A percentile compares a stretch with the other conserved stretches of the same genome.
These are phyloP conservation scores for Nannochloropsis oceanica DNA, from an alignment of 108 stramenopile genomes.

Conservation along the genomic window DNA sequence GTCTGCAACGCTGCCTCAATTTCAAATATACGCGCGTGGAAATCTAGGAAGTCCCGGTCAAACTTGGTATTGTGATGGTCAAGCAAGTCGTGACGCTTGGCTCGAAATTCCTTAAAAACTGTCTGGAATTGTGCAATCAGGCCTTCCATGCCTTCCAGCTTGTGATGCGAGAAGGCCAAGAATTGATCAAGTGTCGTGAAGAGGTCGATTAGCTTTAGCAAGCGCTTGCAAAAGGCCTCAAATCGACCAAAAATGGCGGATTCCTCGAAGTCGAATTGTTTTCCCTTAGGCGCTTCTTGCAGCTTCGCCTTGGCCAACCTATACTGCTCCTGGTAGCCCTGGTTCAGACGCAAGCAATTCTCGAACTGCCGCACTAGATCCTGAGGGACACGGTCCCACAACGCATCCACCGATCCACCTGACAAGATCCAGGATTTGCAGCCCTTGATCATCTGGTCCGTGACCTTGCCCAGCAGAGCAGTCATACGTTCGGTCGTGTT, in stretches of 20 bases:
- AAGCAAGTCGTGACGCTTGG: slow-evolving; percentile 61
- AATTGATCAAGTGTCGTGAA: slow-evolving; percentile 73
- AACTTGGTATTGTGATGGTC: slow-evolving; percentile 66
- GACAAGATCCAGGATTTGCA: slow-evolving; percentile 47
- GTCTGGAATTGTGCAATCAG: slow-evolving; percentile 56
- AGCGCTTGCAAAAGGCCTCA: slow-evolving; percentile 68
- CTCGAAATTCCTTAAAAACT: slow-evolving; percentile 56
- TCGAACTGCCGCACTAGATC: slow-evolving; percentile 53
- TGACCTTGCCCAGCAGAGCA: slow-evolving; percentile 62
- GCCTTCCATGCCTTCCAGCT: slow-evolving; percentile 72
- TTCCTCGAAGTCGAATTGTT: slow-evolving; percentile 72
- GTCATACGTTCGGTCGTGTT: slow-evolving; percentile 39
- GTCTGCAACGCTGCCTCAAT: slow-evolving; percentile 57
- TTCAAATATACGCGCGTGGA: slow-evolving; percentile 60
- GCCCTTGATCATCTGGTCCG: slow-evolving; percentile 68
- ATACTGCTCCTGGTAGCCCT: slow-evolving; percentile 71
- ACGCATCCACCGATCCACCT: slow-evolving; percentile 29
- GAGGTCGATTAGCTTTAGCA: slow-evolving; percentile 76
- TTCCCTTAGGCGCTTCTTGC: slow-evolving; percentile 50
- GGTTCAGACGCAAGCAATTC: slow-evolving; percentile 62
- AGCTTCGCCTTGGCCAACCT: slow-evolving; percentile 63
- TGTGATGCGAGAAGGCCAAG: slow-evolving; percentile 51
- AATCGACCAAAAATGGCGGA: slow-evolving; percentile 71
- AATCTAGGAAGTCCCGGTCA: slow-evolving; percentile 70
- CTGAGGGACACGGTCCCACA: slow-evolving; percentile 58